Base-by-base conservation (phyloP, 345 rosid species). In the Arabis alpina region DNA sequence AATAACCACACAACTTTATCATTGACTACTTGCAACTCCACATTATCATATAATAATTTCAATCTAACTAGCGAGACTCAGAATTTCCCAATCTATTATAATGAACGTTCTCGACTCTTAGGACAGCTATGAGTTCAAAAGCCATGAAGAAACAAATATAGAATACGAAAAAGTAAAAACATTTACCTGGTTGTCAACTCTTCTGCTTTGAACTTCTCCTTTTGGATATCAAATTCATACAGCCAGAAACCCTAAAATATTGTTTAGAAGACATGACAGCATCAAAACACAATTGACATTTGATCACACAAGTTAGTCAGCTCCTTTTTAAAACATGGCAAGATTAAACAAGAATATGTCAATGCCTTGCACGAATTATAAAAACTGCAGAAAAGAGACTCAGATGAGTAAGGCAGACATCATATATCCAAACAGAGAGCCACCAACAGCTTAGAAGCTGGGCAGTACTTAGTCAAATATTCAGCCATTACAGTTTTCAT, bases 351-450 rank as follows among this genome's bases (percentile, higher is more conserved):
- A 10, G 69, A 61, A 61, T 4, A 69, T 54, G 51, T 47, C 58
- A 68, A 61, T 16, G 64, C 15, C 1, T 53, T 52, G 0, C 5
- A 52, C 6, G 59, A 59, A 36, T 27, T n/a, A 7, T 25, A 61
- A 6, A 49, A 14, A 19, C 4, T 11, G 54, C 30, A 59, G 30
- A 42, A 67, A 61, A 71, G 70, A 63, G 80, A 77, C 79, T 85
- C 92, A 85, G 88, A 82, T 87, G 89, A 87, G 88, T 85, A 85
- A 87, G 92, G 86, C 86, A 71, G 49, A 59, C 80, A 83, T 85
- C 89, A 87, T 49, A 65, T 83, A 68, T 83, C 45, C 67, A 53
- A 68, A 73, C 77, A 52, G 23, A 80, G 54, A 79, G 70, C 86
- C 80, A 81, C 86, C 89, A 39, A 50, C 89, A 80, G 86, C 84